Conservation (phyloP, 768 basidiomycete species). For the Agrocybe pediades region DNA sequence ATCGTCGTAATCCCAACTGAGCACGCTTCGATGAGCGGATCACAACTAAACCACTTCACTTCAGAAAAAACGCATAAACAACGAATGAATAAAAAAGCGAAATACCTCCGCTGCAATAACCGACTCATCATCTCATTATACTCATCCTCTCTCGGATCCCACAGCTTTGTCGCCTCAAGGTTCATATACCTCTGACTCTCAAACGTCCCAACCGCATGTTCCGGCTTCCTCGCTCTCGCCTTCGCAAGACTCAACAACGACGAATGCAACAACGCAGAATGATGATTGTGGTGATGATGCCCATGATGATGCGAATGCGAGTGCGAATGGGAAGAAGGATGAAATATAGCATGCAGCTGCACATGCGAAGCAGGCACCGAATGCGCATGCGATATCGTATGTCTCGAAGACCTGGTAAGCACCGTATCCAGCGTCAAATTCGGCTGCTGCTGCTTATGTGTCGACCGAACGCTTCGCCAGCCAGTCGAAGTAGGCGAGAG, state of each 20-base stretch:
- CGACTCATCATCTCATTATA: constrained; percentile 43
- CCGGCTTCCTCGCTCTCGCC: constrained; percentile 30
- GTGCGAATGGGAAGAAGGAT: neutral
- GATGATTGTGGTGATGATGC: constrained; percentile 35
- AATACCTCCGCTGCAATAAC: constrained; percentile 47
- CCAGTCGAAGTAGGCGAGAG: neutral
- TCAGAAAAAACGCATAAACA: neutral
- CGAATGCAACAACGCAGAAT: constrained; percentile 29
- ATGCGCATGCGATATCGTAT: constrained; percentile 10
- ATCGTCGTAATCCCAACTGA: constrained; percentile 39
- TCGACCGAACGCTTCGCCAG: neutral
- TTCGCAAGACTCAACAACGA: constrained; percentile 41
- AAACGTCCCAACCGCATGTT: constrained; percentile 71
- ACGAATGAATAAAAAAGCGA: neutral
- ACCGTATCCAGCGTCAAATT: neutral
- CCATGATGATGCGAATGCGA: constrained; percentile 25
- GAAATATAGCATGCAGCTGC: neutral
- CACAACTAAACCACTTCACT: constrained; percentile 39
- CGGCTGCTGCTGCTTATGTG: neutral
- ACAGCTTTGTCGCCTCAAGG: constrained; percentile 56
- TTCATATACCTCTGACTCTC: constrained; percentile 73
- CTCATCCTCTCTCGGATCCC: constrained; percentile 47
- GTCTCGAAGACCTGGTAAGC: neutral
- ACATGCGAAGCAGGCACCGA: neutral
- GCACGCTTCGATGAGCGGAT: constrained; percentile 50